Conservation (phyloP, 225 moss, liverwort and hornwort species). For the Straminergon stramineum region DNA sequence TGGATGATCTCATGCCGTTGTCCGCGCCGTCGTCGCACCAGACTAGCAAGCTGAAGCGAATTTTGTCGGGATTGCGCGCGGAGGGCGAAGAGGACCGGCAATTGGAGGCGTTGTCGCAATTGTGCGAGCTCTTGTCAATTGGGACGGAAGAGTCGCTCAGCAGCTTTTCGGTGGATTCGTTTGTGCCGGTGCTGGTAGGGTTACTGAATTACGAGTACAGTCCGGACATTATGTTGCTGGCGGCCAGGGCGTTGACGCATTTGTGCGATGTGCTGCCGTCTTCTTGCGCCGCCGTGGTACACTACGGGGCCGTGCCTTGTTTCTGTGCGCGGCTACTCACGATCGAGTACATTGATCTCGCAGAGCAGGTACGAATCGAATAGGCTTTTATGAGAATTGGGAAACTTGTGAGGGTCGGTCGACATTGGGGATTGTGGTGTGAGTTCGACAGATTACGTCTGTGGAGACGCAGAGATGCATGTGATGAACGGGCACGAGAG, state of each 20-base stretch:
- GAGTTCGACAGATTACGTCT: not conserved
- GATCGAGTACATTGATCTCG: constrained; percentile 98
- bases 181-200: constrained; percentile 95
- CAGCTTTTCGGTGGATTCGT: constrained; percentile 99
- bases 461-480: not conserved
- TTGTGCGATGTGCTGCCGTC: constrained; percentile 98
- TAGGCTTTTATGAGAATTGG: not conserved
- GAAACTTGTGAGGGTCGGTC: not conserved
- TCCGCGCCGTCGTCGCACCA: constrained; percentile 89
- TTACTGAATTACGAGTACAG: constrained; percentile 97
- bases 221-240: constrained; percentile 97
- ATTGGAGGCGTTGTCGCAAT: constrained; percentile 93
- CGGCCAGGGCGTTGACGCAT: constrained; percentile 99
- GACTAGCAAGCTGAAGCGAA: constrained; percentile 90
- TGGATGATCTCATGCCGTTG: constrained; percentile 91
- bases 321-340: constrained; percentile 95
- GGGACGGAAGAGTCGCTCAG: constrained; percentile 99
- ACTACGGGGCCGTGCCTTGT: constrained; percentile 95
- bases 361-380: constrained; percentile 67
- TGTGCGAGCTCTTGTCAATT: constrained; percentile 96
- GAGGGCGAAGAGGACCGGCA: constrained; percentile 96
- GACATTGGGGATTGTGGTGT: not conserved
- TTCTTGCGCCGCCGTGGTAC: constrained; percentile 98
- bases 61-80: constrained; percentile 88
- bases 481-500: not conserved